Evolutionary conservation across 768 basidiomycete genomes (phyloP), one percentile per base, ranked within the genome.

Genomic region (Tricholoma sp.): DNA sequence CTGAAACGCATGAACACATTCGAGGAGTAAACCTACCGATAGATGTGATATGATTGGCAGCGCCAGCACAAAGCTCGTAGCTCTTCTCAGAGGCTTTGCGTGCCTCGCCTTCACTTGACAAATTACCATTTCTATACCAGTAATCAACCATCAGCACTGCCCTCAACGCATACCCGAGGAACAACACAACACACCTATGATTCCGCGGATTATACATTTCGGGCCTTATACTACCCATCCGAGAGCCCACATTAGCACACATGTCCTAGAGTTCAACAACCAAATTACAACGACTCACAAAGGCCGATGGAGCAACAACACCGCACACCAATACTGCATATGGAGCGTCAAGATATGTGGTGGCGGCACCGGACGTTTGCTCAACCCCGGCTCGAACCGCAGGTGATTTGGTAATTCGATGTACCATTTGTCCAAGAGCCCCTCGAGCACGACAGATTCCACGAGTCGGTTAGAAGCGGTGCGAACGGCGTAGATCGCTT

Each of bases 311-410:
- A 91, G 71, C 27, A 92, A 66, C 31, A 92, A 67, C 21, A 85
- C 83, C 10, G 88, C 82, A 65, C 87, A 89, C 90, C 90, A 92
- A 65, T 91, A 91, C 64, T 89, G 86, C 88, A 91, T 87, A 65
- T 91, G 89, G 51, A 92, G 72, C 39, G 86, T 87, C 56, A 91
- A 71, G 22, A 89, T 71, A 61, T 89, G 84, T 4, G 89, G 88
- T 1, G 79, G 78, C 5, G 81, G 81, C 18, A 75, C 67, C 14
- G 70, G 67, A 18, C 70, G 69, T 67, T 71, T 81, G 57, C 68
- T 66, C 12, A 76, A 71, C 14, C 76, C 78, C 22, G 80, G 72
- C 59, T 88, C 86, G 62, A 82, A 83, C 37, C 85, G 81, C 29
- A 92, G 71, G 65, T 89, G 82, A 41, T 82, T 80, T 0, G 87